These are phyloP conservation scores for Aureobasidium sp. DNA, from an alignment of 2,329 filamentous ascomycete genomes.

Conservation along the genomic window DNA sequence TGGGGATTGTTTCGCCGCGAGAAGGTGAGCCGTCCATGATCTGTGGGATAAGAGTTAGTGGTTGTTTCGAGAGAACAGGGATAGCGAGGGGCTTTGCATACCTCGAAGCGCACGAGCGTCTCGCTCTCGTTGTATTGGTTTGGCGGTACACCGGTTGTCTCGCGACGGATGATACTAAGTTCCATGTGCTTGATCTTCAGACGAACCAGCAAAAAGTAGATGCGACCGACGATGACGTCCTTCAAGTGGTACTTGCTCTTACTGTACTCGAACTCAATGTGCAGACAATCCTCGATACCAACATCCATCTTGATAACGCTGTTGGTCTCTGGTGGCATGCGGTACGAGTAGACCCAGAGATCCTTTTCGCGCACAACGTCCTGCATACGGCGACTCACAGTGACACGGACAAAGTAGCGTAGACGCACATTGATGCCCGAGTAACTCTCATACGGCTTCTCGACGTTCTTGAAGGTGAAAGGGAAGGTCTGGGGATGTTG, in stretches of 20 bases:
- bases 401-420: constrained; percentile 96
- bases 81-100: constrained; percentile 31
- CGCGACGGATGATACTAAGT: constrained; percentile 89
- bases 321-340: constrained; percentile 96
- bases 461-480: constrained; percentile 99
- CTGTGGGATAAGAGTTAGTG: constrained; percentile 35
- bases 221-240: constrained; percentile 95
- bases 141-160: constrained; percentile 91
- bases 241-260: constrained; percentile 99
- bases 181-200: constrained; percentile 99
- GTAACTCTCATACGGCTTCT: constrained; percentile 99
- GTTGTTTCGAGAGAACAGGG: background rate
- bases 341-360: constrained; percentile 98
- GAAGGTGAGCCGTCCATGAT: constrained; percentile 99
- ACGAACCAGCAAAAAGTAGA: constrained; percentile 94
- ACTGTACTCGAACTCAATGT: constrained; percentile 99
- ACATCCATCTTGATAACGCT: constrained; percentile 99
- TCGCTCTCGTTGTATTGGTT: constrained; percentile 99
- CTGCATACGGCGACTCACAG: constrained; percentile 91
- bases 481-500: constrained; percentile 98
- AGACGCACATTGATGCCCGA: constrained; percentile 99
- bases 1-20: constrained; percentile 88
- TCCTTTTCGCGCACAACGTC: constrained; percentile 99
- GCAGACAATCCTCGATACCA: constrained; percentile 96
- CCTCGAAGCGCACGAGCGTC: constrained; percentile 93